A percentile compares a stretch with the other conserved stretches of the same genome.
Evolutionary conservation across 768 basidiomycete genomes (phyloP).

Genomic region (Symmetrospora coprosmae): DNA sequence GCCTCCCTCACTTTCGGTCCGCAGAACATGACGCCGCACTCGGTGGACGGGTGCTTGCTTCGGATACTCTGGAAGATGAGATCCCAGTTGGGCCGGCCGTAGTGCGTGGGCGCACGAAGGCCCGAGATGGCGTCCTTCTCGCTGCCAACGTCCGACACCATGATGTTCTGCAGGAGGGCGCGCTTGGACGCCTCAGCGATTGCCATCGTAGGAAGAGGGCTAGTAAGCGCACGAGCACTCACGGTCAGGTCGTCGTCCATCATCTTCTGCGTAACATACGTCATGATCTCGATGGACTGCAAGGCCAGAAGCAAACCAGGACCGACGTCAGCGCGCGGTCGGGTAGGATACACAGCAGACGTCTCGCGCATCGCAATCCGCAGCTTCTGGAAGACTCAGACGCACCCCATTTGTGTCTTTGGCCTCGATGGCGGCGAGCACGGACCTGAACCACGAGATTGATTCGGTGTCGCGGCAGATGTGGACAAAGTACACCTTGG

Average conservation of each 20-base stretch:
- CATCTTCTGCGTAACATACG: constrained; percentile 73
- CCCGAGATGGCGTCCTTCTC: constrained; percentile 83
- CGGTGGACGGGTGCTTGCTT: constrained; percentile 72
- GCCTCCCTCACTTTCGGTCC: neutral
- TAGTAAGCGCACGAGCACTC: neutral
- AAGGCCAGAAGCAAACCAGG: too few relatives aligned
- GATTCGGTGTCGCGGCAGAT: constrained; percentile 28
- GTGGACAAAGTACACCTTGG: constrained; percentile 48
- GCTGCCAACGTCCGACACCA: constrained; percentile 73
- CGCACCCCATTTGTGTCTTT: constrained; percentile 65
- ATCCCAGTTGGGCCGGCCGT: constrained; percentile 31
- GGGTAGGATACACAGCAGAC: too few relatives aligned
- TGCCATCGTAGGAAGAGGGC: constrained; percentile 60
- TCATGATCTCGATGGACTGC: constrained; percentile 58
- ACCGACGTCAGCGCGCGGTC: too few relatives aligned
- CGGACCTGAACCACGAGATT: constrained; percentile 57
- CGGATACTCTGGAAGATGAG: constrained; percentile 46
- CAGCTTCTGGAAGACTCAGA: too few relatives aligned
- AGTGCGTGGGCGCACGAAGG: constrained; percentile 63
- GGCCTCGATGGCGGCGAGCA: constrained; percentile 81
- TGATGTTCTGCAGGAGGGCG: neutral
- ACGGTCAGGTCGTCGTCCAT: constrained; percentile 75
- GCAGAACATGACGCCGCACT: constrained; percentile 58
- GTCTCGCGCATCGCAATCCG: too few relatives aligned
- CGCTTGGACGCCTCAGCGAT: neutral